Base-by-base conservation (phyloP, 495 filamentous ascomycete species). In the Lasiosphaeria miniovina region DNA sequence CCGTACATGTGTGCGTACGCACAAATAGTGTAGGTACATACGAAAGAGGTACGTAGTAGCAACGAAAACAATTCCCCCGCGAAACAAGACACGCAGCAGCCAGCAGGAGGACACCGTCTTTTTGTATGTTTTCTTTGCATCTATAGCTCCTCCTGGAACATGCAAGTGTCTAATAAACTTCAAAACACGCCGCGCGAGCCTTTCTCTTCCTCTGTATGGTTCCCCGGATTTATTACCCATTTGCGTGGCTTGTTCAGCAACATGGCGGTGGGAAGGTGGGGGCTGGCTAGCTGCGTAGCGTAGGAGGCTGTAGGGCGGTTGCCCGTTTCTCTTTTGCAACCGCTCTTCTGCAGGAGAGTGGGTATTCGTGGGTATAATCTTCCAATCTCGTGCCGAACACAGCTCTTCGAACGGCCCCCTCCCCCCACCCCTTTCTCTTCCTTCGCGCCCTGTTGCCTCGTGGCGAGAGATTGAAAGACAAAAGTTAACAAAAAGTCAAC, bases 341-440 rank as follows among this genome's bases (percentile, higher is more conserved):
- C 51, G 51, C 54, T 14, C 31, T 34, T 52, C 54, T 56, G 54
- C 54, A 56, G 49, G 54, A 38, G 54, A 49, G 54, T 56, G 54
- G 54, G 32, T 48, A 56, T 56, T 41, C 54, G 36, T 36, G 34
- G 33, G 32, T 48, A 56, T 15, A 56, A 40, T 34, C 54, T 36
- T 49, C 41, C 54, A 56, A 56, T 56, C 54, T 56, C 54, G 6
- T 56, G 54, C 54, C 43, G 54, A 48, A 32, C 41, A 32, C 35
- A 4, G 49, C 17, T n/a, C 11, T 46, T 14, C 14, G 38, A 24
- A 24, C 24, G 24, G 24, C 24, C 24, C 24, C 38, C 38, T 34
- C 49, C 9, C 11, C 10, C 7, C 33, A 15, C 12, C 50, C 32
- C 31, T 34, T 38, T 7, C 34, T 33, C 33, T 11, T 15, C 33